Base-by-base conservation (phyloP, 345 rosid species). In the Rhizophora apiculata region DNA sequence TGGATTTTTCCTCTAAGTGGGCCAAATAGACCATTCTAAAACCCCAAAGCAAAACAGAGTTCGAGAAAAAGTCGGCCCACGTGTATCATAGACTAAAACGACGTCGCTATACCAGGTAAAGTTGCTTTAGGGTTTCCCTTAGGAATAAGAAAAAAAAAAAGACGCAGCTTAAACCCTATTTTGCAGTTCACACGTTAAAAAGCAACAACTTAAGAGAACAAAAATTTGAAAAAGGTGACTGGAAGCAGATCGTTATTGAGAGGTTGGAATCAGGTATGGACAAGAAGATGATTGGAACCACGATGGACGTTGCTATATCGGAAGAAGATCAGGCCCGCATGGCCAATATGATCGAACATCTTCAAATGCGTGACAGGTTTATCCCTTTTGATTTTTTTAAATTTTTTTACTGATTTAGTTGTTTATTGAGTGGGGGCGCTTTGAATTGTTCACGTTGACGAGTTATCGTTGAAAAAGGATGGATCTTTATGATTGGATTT, bases 311-410 rank as follows among this genome's bases (percentile, higher is more conserved):
- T 18, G 92, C 92, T 63, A 82, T 90, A 62, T 85, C 93, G 13
- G 93, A 83, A 70, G 95, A 85, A 74, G 98, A 93, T 76, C 78
- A 88, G 84, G 68, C 65, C 24, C 81, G 84, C 63, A 93, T 93
- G 98, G 65, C 87, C 24, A 34, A 90, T 70, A 90, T 88, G 93
- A 93, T 93, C 73, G 98, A 93, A 52, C 88, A 88, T 68, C 98
- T 93, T 65, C 98, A 93, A 78, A 68, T 93, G 29, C 96, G 95
- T 34, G 95, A 90, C 75, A 93, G 95, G 98, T 92, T 54, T 68
- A 2, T 43, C 63, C 32, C 72, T 64, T 53, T 43, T 13, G 49
- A 19, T 52, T 49, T 37, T 56, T 36, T 32, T 31, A 1, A 15
- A 46, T 4, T 1, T 22, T 64, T 36, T 46, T 4, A n/a, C 51